Percentiles rank a stretch among this genome's conserved stretches.
phyloP scores from a whole-genome alignment of 345 rosid genomes.

The Populus ilicifolia region DNA sequence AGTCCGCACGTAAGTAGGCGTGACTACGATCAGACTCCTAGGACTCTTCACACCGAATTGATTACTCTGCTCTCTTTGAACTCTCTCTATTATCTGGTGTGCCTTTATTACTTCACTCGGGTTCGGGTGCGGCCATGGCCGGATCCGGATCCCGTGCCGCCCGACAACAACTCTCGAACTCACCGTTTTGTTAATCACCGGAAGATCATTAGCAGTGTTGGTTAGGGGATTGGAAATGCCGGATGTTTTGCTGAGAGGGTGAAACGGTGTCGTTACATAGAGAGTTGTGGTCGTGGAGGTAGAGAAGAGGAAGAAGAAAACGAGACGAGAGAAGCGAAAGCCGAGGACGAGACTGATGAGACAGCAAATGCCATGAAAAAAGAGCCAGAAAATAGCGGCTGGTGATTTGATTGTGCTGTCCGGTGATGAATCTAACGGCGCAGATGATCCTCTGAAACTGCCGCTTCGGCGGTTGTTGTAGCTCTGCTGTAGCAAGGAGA shows the following conservation, averaged over 20 bases:
- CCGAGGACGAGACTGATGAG: conserved; percentile 85
- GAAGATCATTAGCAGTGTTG: conserved; percentile 13
- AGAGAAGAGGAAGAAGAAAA: conserved; percentile 85
- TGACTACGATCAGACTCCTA: conserved; percentile 62
- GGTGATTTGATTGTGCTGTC: conserved; percentile 61
- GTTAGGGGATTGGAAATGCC: conserved; percentile 24
- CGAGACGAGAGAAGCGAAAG: conserved; percentile 85
- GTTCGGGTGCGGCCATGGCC: conserved; percentile 98
- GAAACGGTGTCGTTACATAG: conserved; percentile 58
- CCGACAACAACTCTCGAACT: conserved; percentile 86
- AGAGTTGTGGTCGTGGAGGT: conserved; percentile 44
- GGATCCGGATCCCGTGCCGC: conserved; percentile 99
- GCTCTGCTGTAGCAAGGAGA: conserved; percentile 78
- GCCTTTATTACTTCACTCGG: conserved; percentile 91
- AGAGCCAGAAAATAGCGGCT: conserved; percentile 66
- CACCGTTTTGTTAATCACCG: conserved; percentile 35
- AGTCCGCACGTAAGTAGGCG: conserved; percentile 92
- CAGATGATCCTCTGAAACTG: conserved; percentile 52
- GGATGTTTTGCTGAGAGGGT: conserved; percentile 14
- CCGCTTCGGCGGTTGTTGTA: conserved; percentile 67
- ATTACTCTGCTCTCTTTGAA: conserved; percentile 78
- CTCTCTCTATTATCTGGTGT: conserved; percentile 79
- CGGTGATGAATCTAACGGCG: conserved; percentile 56
- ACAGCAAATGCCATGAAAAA: conserved; percentile 77
- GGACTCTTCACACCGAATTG: conserved; percentile 70